Evolutionary conservation across 768 basidiomycete species (phyloP).

Genomic region (Amanita brunnescens): DNA sequence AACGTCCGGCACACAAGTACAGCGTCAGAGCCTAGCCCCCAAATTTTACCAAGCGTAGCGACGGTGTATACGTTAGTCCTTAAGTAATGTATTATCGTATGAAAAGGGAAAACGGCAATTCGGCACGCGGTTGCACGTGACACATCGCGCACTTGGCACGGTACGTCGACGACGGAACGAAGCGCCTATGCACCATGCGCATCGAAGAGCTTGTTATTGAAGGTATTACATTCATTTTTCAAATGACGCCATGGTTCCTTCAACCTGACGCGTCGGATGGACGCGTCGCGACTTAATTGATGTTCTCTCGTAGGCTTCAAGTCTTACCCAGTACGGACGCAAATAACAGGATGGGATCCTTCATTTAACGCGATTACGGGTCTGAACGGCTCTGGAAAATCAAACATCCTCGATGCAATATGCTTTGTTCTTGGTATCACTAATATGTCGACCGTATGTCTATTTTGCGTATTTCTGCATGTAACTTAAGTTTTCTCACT

Average conservation of each 20-base stretch:
- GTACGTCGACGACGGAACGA: neutral
- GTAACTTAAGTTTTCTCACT: slow-evolving; percentile 9
- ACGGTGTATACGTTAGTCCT: no score
- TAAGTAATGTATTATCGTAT: no score
- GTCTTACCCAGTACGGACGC: slow-evolving; percentile 93
- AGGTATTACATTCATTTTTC: slow-evolving; percentile 31
- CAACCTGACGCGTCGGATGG: neutral
- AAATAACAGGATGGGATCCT: slow-evolving; percentile 93
- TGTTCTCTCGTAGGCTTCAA: slow-evolving; percentile 76
- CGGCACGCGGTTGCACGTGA: no score
- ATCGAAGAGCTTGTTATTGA: slow-evolving; percentile 95
- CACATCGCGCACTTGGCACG: no score
- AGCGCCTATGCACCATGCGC: slow-evolving; percentile 46
- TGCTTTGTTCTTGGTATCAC: slow-evolving; percentile 98
- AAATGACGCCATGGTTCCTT: no score
- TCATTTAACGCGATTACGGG: slow-evolving; percentile 99
- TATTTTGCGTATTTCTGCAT: neutral
- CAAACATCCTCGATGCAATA: slow-evolving; percentile 98
- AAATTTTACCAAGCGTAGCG: no score
- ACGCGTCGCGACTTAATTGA: neutral
- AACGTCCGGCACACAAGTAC: no score
- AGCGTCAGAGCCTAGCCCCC: no score
- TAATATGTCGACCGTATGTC: slow-evolving; percentile 81
- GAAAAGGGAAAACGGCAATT: no score
- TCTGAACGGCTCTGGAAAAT: slow-evolving; percentile 93